Evolutionary conservation across 23 red algal genomes (phyloP), one percentile per base, ranked within the genome.

Genomic region (Gracilaria gracilis): DNA sequence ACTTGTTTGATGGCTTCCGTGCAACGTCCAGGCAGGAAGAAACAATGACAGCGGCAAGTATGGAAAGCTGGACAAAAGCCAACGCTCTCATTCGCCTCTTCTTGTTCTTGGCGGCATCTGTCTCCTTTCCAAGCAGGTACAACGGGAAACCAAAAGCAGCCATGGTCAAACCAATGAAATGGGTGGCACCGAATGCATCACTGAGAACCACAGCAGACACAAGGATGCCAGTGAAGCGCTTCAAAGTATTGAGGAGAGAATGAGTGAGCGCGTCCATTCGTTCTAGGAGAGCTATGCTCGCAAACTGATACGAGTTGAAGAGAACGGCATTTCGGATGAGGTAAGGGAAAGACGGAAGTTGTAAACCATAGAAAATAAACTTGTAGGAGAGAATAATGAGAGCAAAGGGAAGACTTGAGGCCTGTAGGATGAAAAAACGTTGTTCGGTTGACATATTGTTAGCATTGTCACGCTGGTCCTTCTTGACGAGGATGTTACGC

Each of bases 151-250:
- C 81, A 24, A 85, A 37, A 0, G 20, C 81, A 40, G 81, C 58
- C 59, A 85, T 21, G 8, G 59, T 48, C 6, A 85, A 40, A 21
- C 81, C 81, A 21, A 67, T 29, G 6, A 69, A 38, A 19, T 85
- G 81, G 9, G 38, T 32, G 27, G 34, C 2, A 11, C n/a, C 20
- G 28, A 85, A 67, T 25, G 65, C 15, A 19, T 50, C 65, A 9
- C 57, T 32, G 33, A 69, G 59, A 11, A 44, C 51, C 0, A 85
- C n/a, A 19, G 81, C 81, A 48, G 61, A 47, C 19, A 85, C 39
- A 40, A 85, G 25, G n/a, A 85, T 67, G 32, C 59, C 65, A 49
- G 57, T 66, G 34, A 85, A 85, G 16, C 81, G 54, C 81, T 85
- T 85, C 55, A 85, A 21, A 33, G 81, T 69, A 37, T 85, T 85